phyloP scores from a whole-genome alignment of 352 stramenopile species.

The Peronospora destructor region DNA sequence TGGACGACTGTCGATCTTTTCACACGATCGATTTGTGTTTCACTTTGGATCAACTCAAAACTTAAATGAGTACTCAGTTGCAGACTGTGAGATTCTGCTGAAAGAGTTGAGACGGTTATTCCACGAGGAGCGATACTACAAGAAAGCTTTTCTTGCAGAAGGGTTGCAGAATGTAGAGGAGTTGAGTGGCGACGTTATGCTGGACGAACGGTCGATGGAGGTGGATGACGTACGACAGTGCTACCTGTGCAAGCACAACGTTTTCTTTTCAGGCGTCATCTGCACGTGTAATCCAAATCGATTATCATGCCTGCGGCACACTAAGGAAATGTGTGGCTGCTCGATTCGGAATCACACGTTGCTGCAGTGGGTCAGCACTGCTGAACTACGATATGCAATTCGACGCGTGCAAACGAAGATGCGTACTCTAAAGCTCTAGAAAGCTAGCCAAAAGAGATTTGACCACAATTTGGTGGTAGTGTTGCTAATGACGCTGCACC shows the following conservation, averaged over 20 bases:
- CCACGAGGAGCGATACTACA: conserved; percentile 59
- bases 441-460: background rate
- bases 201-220: conserved; percentile 69
- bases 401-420: conserved; percentile 66
- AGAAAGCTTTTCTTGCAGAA: conserved; percentile 37
- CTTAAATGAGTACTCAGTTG: conserved; percentile 49
- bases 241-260: conserved; percentile 64
- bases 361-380: conserved; percentile 59
- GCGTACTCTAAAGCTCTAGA: conserved; percentile 23
- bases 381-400: conserved; percentile 62
- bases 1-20: conserved; percentile 65
- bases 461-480: background rate
- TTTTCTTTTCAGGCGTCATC: conserved; percentile 77
- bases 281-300: conserved; percentile 53
- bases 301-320: conserved; percentile 58
- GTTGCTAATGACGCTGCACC: background rate
- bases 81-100: conserved; percentile 61
- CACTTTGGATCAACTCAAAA: conserved; percentile 64
- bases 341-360: conserved; percentile 44
- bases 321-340: conserved; percentile 59
- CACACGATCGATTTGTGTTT: conserved; percentile 77
- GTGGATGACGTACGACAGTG: conserved; percentile 65
- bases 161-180: conserved; percentile 53
- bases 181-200: conserved; percentile 53
- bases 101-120: conserved; percentile 60